A percentile compares a stretch with the other conserved stretches of the same genome.
Evolutionary conservation across 495 filamentous ascomycete species (phyloP).

Genomic region (Aspergillus sclerotioniger): DNA sequence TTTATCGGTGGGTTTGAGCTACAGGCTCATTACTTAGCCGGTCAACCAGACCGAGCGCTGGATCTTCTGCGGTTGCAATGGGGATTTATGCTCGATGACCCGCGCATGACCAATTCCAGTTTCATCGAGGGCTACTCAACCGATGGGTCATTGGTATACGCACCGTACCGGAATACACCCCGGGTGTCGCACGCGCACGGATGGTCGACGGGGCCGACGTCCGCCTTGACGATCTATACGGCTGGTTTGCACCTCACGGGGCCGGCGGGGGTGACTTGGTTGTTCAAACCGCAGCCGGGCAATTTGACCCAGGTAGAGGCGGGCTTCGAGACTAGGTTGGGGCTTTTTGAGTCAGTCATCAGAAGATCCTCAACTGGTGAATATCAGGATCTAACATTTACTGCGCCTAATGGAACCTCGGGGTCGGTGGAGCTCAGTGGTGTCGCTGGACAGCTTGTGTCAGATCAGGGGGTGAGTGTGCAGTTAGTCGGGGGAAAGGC

Average conservation of each 20-base stretch:
- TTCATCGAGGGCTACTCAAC: constrained; percentile 59
- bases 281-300: constrained; percentile 45
- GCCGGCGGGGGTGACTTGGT: constrained; percentile 46
- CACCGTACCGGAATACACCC: constrained; percentile 51
- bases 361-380: neutral
- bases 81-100: constrained; percentile 59
- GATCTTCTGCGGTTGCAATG: constrained; percentile 54
- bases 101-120: constrained; percentile 58
- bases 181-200: constrained; percentile 58
- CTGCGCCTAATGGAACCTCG: constrained; percentile 12
- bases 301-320: constrained; percentile 48
- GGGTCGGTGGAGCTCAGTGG: constrained; percentile 19
- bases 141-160: constrained; percentile 55
- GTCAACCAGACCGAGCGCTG: constrained; percentile 40
- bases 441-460: constrained; percentile 10
- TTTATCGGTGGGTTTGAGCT: constrained; percentile 59
- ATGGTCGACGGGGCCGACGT: constrained; percentile 58
- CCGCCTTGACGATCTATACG: constrained; percentile 45
- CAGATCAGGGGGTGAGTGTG: constrained; percentile 8
- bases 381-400: constrained; percentile 16
- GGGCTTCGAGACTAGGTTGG: constrained; percentile 48
- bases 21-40: constrained; percentile 50
- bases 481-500: constrained; percentile 13
- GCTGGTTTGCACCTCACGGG: constrained; percentile 48
- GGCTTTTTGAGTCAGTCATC: constrained; percentile 35